Percentiles rank a stretch among this genome's conserved stretches.
These are phyloP conservation scores for Euphorbia peplus DNA, from an alignment of 345 rosid genomes.

Conservation along the genomic window DNA sequence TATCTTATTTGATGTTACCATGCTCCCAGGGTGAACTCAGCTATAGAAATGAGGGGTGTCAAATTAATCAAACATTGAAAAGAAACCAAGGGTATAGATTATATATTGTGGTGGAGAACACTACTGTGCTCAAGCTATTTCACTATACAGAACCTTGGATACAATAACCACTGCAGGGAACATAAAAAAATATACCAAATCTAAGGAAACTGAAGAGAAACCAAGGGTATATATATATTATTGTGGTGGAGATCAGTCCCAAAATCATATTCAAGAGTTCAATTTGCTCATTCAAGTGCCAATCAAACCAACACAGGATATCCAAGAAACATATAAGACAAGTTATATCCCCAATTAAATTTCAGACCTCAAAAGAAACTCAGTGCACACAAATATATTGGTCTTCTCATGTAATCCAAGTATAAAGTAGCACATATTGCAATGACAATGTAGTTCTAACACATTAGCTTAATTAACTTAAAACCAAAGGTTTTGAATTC, in stretches of 20 bases:
- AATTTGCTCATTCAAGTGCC: background rate
- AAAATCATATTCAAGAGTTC: background rate
- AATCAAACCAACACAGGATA: too few relatives aligned
- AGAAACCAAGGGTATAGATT: too few relatives aligned
- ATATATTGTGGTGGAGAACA: too few relatives aligned
- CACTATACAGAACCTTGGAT: background rate
- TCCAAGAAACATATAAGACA: background rate
- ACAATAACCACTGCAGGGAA: background rate
- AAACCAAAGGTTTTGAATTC: background rate
- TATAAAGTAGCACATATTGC: background rate
- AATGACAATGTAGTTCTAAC: background rate
- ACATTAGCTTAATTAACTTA: background rate
- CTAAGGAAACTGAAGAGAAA: background rate
- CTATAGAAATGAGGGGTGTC: too few relatives aligned
- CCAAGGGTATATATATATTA: too few relatives aligned
- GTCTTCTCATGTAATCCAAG: background rate
- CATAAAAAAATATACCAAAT: background rate
- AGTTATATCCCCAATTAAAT: too few relatives aligned
- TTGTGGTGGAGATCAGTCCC: background rate
- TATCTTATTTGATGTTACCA: too few relatives aligned
- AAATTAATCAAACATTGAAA: too few relatives aligned
- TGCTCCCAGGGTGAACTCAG: too few relatives aligned
- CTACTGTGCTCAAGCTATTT: background rate
- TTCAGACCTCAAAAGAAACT: background rate
- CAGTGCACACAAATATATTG: background rate